Percentiles rank a stretch among this genome's conserved stretches.
Evolutionary conservation across 176 grass and related monocot species (phyloP).

Genomic region (Oryza coarctata): DNA sequence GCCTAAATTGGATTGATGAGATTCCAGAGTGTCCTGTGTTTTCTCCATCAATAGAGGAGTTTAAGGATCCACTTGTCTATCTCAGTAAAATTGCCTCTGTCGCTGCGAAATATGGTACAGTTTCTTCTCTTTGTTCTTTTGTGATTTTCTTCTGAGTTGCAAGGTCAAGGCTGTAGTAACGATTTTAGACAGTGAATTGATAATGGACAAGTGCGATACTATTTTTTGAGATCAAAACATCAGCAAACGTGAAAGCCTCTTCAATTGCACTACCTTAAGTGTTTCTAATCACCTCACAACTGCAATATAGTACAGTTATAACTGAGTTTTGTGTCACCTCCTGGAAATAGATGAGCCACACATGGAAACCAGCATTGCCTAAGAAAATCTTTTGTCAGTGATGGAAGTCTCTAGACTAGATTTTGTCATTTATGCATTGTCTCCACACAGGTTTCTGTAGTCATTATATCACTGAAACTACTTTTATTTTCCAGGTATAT

Average conservation of each 20-base stretch:
- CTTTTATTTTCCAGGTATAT: conserved; percentile 64
- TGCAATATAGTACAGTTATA: background rate
- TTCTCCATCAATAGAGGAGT: conserved; percentile 77
- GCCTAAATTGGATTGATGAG: conserved; percentile 84
- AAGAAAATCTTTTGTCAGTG: conserved; percentile 14
- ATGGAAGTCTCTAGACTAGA: background rate
- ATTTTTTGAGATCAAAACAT: background rate
- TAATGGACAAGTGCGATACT: conserved; percentile 1
- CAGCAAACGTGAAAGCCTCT: background rate
- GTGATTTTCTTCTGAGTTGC: background rate
- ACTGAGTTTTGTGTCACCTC: conserved; percentile 5
- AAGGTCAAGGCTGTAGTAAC: conserved; percentile 7
- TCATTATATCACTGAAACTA: background rate
- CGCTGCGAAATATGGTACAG: conserved; percentile 74
- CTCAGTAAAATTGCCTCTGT: conserved; percentile 71
- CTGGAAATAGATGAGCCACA: conserved; percentile 2
- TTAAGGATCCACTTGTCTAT: conserved; percentile 90
- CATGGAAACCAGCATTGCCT: background rate
- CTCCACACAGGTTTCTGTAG: conserved; percentile 20
- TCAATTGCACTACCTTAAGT: background rate
- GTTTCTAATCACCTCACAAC: conserved; percentile 1
- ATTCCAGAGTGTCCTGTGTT: conserved; percentile 94
- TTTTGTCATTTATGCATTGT: background rate
- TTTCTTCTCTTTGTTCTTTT: conserved; percentile 26
- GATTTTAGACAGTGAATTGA: background rate